phyloP scores from a whole-genome alignment of 805 yeast genomes.

The Candida andamanensis region DNA sequence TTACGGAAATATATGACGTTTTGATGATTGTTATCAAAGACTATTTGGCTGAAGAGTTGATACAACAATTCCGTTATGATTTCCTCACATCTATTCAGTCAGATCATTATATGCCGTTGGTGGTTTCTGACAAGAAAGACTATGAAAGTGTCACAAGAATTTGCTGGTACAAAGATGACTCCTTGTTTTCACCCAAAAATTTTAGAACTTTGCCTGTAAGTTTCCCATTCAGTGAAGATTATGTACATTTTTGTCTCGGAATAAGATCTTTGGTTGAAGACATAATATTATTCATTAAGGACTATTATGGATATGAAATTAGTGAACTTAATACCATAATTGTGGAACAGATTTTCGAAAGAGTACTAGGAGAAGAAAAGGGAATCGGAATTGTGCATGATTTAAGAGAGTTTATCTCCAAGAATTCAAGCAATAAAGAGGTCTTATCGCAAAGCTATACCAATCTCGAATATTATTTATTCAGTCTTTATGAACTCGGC shows the following conservation, averaged over 20 bases:
- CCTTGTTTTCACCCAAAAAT: conserved; percentile 38
- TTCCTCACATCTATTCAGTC: conserved; percentile 61
- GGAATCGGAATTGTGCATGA: conserved; percentile 55
- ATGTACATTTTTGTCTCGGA: conserved; percentile 80
- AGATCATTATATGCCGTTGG: conserved; percentile 88
- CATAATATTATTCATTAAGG: conserved; percentile 59
- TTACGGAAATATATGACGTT: conserved; percentile 56
- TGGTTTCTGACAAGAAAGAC: conserved; percentile 52
- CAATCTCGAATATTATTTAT: conserved; percentile 80
- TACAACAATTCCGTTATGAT: conserved; percentile 51
- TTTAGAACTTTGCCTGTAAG: conserved; percentile 54
- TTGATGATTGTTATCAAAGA: conserved; percentile 52
- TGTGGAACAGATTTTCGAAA: conserved; percentile 59
- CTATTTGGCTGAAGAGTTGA: conserved; percentile 53
- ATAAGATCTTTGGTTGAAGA: conserved; percentile 60
- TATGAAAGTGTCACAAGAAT: conserved; percentile 60
- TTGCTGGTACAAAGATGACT: conserved; percentile 64
- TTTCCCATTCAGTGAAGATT: conserved; percentile 80
- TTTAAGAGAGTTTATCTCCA: conserved; percentile 52
- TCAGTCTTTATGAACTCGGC: conserved; percentile 69
- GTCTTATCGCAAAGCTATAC: conserved; percentile 85
- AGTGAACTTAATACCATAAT: conserved; percentile 54
- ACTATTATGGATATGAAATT: conserved; percentile 59
- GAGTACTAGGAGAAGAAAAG: conserved; percentile 48
- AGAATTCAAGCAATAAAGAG: conserved; percentile 75